These are phyloP conservation scores for Saccharomycopsis fermentans DNA, from an alignment of 805 yeast genomes.

Conservation along the genomic window DNA sequence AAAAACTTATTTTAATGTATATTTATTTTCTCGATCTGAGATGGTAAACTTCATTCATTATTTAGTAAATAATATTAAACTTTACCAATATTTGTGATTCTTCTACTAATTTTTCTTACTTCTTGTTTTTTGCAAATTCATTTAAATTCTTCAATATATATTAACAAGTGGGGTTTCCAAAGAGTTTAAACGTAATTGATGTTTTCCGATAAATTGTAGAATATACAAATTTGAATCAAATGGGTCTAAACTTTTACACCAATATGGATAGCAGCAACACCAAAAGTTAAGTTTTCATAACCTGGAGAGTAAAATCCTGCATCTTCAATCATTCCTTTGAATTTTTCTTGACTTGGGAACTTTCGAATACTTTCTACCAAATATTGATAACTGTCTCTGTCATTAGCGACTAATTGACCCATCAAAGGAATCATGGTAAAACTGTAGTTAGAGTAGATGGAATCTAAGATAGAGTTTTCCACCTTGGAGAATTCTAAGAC, in stretches of 20 bases:
- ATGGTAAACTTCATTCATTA: too few species aligned
- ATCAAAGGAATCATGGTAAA: conserved; percentile 79
- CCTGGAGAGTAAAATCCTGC: conserved; percentile 95
- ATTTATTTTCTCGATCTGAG: too few species aligned
- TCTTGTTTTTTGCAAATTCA: not conserved
- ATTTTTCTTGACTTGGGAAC: conserved; percentile 88
- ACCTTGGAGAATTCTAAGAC: conserved; percentile 93
- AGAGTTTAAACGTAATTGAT: too few species aligned
- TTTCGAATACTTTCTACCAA: conserved; percentile 85
- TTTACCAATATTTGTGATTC: too few species aligned
- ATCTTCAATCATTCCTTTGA: conserved; percentile 81
- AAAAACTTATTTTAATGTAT: too few species aligned
- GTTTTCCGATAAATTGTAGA: too few species aligned
- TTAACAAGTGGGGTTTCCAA: not conserved
- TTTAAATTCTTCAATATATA: not conserved
- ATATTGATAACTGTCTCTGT: conserved; percentile 91
- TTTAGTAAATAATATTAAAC: too few species aligned
- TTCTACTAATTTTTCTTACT: too few species aligned
- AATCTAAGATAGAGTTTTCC: conserved; percentile 64
- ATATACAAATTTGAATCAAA: too few species aligned
- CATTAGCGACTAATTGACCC: conserved; percentile 94
- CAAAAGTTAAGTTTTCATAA: conserved; percentile 87
- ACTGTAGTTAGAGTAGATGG: conserved; percentile 79
- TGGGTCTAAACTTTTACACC: conserved; percentile 65
- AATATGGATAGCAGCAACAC: conserved; percentile 90